Conservation (phyloP, 768 basidiomycete species). For the Mycena rosella region DNA sequence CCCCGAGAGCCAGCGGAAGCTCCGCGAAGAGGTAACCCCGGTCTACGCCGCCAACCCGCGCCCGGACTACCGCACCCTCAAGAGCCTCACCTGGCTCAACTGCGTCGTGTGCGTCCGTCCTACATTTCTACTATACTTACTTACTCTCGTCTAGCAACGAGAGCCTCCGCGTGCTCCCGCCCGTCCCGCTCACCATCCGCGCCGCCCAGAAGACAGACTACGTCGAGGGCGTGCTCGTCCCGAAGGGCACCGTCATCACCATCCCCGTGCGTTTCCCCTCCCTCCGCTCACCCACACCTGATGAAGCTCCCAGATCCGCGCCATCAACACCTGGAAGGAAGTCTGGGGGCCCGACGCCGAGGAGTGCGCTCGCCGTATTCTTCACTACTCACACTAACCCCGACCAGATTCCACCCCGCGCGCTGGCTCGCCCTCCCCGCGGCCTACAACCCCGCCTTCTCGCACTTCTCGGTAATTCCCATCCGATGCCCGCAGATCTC, state of each 20-base stretch:
- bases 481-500: too few species aligned
- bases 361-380: constrained; percentile 47
- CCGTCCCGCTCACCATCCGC: constrained; percentile 55
- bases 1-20: constrained; percentile 59
- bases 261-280: constrained; percentile 44
- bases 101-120: constrained; percentile 52
- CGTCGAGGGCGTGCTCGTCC: constrained; percentile 57
- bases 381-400: background rate
- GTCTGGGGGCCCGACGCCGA: constrained; percentile 67
- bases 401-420: constrained; percentile 56
- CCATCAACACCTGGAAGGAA: constrained; percentile 62
- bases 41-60: constrained; percentile 48
- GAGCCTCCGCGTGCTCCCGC: constrained; percentile 55
- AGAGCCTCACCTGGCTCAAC: constrained; percentile 55
- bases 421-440: constrained; percentile 60
- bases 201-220: constrained; percentile 52
- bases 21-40: constrained; percentile 66
- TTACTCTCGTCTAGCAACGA: constrained; percentile 48
- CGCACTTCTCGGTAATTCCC: constrained; percentile 56
- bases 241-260: constrained; percentile 57
- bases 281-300: background rate
- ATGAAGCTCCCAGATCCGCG: constrained; percentile 52
- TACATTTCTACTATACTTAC: background rate
- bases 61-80: constrained; percentile 56
- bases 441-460: constrained; percentile 51